Evolutionary conservation across 768 basidiomycete genomes (phyloP).

Genomic region (Tulasnella sp.): DNA sequence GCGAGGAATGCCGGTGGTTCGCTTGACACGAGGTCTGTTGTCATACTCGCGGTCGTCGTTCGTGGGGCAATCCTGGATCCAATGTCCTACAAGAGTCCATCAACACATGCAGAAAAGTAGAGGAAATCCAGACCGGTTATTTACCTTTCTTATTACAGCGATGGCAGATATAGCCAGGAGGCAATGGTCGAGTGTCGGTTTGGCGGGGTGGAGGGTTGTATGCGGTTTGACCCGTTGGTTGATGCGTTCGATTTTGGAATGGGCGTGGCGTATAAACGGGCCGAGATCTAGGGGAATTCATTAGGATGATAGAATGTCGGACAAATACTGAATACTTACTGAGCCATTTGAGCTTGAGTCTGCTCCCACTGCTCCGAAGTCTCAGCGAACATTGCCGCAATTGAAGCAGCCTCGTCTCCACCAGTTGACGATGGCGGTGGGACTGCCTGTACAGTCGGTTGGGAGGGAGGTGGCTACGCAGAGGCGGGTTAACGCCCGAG

Average conservation of each 20-base stretch:
- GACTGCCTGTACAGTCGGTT: neutral
- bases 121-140: neutral
- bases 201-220: constrained; percentile 41
- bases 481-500: neutral
- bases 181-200: constrained; percentile 63
- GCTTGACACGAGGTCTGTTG: constrained; percentile 88
- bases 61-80: constrained; percentile 99
- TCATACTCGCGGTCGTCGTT: constrained; percentile 94
- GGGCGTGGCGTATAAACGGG: neutral
- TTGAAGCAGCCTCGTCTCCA: constrained; percentile 84
- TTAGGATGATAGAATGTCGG: constrained; percentile 18
- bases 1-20: constrained; percentile 96
- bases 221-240: constrained; percentile 32
- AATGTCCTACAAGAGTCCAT: constrained; percentile 57
- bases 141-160: constrained; percentile 93
- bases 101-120: neutral
- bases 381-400: constrained; percentile 97
- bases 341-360: constrained; percentile 98
- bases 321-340: constrained; percentile 59
- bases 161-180: constrained; percentile 95
- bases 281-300: neutral
- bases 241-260: neutral
- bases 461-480: neutral
- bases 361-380: constrained; percentile 95
- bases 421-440: constrained; percentile 19